Conservation (phyloP, 495 filamentous ascomycete species). For the Daldinia caldariorum region DNA sequence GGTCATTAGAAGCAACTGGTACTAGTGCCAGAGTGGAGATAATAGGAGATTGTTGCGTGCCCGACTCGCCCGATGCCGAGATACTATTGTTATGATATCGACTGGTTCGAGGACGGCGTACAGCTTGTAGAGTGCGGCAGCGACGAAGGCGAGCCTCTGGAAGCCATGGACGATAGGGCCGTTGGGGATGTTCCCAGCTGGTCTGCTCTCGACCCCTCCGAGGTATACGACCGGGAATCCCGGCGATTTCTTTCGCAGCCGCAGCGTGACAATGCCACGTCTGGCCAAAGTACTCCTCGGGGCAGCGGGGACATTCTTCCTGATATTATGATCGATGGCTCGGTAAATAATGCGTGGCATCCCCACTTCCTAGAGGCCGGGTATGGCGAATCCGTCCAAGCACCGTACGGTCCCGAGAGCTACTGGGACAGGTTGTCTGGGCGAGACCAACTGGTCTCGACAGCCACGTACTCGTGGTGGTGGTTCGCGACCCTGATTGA, state of each 20-base stretch:
- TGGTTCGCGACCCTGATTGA: background rate
- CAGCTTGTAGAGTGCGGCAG: background rate
- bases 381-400: too few relatives aligned
- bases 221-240: background rate
- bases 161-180: background rate
- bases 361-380: too few relatives aligned
- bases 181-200: background rate
- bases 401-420: too few relatives aligned
- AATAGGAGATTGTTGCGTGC: background rate
- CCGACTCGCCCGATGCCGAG: background rate
- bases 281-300: background rate
- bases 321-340: background rate
- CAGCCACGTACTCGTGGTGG: constrained; percentile 12
- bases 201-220: background rate
- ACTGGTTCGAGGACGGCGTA: background rate
- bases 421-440: background rate
- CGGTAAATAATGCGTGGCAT: background rate
- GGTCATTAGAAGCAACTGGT: too few relatives aligned
- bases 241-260: background rate
- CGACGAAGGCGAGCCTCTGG: background rate
- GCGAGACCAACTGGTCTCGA: background rate
- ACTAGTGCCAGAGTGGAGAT: background rate
- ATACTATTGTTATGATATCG: background rate
- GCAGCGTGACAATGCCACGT: background rate
- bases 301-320: background rate